A percentile compares a stretch with the other conserved stretches of the same genome.
Conservation (phyloP, 2,329 filamentous ascomycete species). For the Ophiostoma montium region DNA sequence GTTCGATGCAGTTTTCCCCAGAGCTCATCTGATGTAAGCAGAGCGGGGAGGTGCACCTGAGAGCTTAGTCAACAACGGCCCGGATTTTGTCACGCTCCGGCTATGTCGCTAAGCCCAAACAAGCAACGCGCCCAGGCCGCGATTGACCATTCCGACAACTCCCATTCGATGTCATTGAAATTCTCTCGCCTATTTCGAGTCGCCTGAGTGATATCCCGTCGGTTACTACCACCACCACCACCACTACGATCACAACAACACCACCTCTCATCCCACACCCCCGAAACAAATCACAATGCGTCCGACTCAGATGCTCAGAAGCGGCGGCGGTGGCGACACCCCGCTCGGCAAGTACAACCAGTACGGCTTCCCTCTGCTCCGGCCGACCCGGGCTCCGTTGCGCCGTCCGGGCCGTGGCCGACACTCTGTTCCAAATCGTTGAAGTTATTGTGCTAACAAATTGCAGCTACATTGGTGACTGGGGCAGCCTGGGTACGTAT, state of each 20-base stretch:
- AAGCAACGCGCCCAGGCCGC: background rate
- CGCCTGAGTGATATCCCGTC: conserved; percentile 1
- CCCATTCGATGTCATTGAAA: conserved; percentile 14
- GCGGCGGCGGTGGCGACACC: conserved; percentile 26
- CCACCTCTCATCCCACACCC: conserved; percentile 1
- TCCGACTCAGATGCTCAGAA: conserved; percentile 29
- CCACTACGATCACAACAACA: background rate
- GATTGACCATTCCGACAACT: conserved; percentile 16
- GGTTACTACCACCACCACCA: background rate
- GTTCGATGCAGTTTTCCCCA: background rate
- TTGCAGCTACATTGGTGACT: conserved; percentile 55
- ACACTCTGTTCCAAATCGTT: too few relatives aligned
- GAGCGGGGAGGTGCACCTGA: background rate
- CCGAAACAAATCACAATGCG: conserved; percentile 25
- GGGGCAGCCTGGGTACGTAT: conserved; percentile 61
- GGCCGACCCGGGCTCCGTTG: conserved; percentile 1
- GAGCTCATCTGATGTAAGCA: background rate
- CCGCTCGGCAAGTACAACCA: conserved; percentile 30
- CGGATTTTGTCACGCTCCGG: conserved; percentile 9
- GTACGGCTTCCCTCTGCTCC: conserved; percentile 22
- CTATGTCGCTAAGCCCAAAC: background rate
- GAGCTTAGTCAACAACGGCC: conserved; percentile 1
- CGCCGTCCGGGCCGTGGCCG: conserved; percentile 1
- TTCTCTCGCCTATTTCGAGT: conserved; percentile 12
- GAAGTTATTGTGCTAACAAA: conserved; percentile 7